Percentiles rank a stretch among this genome's conserved stretches.
phyloP scores from a whole-genome alignment of 345 rosid species.

The Eucalyptus curtisii region DNA sequence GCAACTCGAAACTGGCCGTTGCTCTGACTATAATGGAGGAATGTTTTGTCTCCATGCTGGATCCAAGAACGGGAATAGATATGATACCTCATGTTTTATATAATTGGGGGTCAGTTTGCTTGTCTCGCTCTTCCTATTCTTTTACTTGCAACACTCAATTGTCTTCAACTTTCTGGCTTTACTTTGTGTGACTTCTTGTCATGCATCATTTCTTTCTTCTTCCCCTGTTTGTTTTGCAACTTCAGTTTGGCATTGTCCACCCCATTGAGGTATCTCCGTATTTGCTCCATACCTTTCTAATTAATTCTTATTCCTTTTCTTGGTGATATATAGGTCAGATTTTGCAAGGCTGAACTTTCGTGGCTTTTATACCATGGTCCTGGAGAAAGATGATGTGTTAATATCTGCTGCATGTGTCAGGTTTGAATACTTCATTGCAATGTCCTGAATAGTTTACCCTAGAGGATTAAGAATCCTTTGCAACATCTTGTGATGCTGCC shows the following conservation, averaged over 20 bases:
- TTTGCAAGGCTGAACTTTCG: constrained; percentile 72
- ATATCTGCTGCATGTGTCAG: constrained; percentile 90
- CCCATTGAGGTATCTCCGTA: background rate
- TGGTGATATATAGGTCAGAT: constrained; percentile 48
- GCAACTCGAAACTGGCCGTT: constrained; percentile 88
- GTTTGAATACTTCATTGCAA: constrained; percentile 12
- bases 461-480: background rate
- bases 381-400: constrained; percentile 82
- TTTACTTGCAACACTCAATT: background rate
- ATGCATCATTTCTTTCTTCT: background rate
- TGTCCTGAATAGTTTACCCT: background rate
- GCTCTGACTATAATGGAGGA: constrained; percentile 93
- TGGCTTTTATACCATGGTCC: constrained; percentile 72
- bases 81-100: constrained; percentile 89
- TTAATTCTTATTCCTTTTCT: background rate
- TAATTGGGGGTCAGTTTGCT: constrained; percentile 57
- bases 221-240: background rate
- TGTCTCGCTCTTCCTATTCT: background rate
- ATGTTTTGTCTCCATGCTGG: constrained; percentile 90
- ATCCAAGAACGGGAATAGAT: constrained; percentile 85
- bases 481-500: background rate
- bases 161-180: background rate
- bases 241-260: background rate
- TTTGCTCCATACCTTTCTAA: background rate
- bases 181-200: background rate